phyloP scores from a whole-genome alignment of 768 basidiomycete genomes.

The Panaeolus papilionaceus region DNA sequence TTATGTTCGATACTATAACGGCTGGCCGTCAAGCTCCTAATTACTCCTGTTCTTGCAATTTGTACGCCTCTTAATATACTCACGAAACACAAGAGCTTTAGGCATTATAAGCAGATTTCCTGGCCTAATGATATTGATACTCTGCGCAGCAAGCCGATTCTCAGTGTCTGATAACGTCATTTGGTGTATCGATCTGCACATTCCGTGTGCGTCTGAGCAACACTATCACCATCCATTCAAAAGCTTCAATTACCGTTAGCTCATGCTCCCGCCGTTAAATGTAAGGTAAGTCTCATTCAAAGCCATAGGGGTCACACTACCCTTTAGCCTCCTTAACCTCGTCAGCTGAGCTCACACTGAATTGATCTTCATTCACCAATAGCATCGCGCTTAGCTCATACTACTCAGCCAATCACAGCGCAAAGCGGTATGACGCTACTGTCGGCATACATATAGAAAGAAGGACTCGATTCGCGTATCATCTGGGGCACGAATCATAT shows the following conservation, averaged over 20 bases:
- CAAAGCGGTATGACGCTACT: not conserved
- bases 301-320: not conserved
- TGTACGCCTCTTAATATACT: too few relatives aligned
- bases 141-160: too few relatives aligned
- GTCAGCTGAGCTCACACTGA: not conserved
- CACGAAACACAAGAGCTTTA: too few relatives aligned
- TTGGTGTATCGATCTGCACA: not conserved
- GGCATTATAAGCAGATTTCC: too few relatives aligned
- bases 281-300: not conserved
- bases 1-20: too few relatives aligned
- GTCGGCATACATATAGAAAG: not conserved
- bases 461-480: not conserved
- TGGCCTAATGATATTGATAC: too few relatives aligned
- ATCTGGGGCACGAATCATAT: not conserved
- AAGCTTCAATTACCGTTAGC: not conserved
- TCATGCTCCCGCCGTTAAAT: not conserved
- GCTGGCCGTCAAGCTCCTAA: too few relatives aligned
- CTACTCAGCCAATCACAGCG: not conserved
- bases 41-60: too few relatives aligned
- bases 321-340: not conserved
- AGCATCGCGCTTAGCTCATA: not conserved
- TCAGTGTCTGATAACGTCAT: too few relatives aligned
- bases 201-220: not conserved
- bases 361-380: not conserved
- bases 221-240: not conserved